A percentile compares a stretch with the other conserved stretches of the same genome.
Conservation (phyloP, 441 rosid species). For the Breynia disticha region DNA sequence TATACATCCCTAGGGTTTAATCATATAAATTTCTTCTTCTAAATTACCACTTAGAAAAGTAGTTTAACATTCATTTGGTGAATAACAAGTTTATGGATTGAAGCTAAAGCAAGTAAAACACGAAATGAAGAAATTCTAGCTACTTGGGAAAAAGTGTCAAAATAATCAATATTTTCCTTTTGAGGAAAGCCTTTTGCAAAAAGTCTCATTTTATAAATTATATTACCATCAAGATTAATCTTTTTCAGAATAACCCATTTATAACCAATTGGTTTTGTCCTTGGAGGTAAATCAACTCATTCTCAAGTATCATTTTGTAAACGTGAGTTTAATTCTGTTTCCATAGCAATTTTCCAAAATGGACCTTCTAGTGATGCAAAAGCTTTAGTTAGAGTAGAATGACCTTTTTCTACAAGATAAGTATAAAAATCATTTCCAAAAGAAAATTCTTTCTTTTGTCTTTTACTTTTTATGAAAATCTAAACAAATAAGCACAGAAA, state of each 20-base stretch:
- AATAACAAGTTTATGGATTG: not conserved
- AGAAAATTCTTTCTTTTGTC: not conserved
- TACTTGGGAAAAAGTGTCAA: constrained; percentile 1
- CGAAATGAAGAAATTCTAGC: not conserved
- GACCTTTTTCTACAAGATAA: not conserved
- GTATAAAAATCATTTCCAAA: constrained; percentile 6
- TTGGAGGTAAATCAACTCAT: not conserved
- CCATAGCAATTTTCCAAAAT: not conserved
- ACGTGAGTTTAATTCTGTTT: not conserved
- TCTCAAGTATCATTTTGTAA: not conserved
- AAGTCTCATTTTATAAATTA: not conserved
- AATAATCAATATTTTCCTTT: no score
- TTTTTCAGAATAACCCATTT: no score
- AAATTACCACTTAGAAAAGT: no score
- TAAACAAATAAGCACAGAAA: no score
- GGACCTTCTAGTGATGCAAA: not conserved
- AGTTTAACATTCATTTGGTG: not conserved
- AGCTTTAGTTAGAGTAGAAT: not conserved
- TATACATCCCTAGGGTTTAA: no score
- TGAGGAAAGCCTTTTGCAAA: not conserved
- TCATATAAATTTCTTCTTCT: no score
- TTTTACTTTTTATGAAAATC: no score
- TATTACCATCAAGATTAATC: not conserved
- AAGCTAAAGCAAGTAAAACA: no score
- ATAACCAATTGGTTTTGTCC: not conserved